These are phyloP conservation scores for Yarrowia hollandica DNA, from an alignment of 805 yeast species.

Conservation along the genomic window DNA sequence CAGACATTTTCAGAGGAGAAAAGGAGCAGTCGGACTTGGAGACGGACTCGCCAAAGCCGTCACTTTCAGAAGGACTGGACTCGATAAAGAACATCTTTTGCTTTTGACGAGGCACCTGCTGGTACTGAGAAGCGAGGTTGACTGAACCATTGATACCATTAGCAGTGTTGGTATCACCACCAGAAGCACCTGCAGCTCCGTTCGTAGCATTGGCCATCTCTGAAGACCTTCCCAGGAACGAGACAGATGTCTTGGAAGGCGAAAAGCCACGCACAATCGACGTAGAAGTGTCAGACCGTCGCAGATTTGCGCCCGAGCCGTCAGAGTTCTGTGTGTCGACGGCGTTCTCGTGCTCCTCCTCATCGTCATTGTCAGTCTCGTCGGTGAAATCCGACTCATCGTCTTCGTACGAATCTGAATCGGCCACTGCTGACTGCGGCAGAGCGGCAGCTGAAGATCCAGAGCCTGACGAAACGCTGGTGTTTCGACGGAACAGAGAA, in stretches of 20 bases:
- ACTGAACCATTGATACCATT: neutral
- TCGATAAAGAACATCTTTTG: conserved; percentile 45
- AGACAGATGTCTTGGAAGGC: conserved; percentile 42
- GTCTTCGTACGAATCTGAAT: conserved; percentile 11
- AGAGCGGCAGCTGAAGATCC: neutral
- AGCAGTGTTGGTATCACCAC: no score
- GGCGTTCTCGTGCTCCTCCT: conserved; percentile 1
- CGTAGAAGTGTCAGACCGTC: conserved; percentile 40
- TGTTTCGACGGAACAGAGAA: conserved; percentile 17
- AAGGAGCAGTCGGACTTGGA: conserved; percentile 12
- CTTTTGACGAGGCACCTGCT: conserved; percentile 34
- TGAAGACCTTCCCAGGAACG: conserved; percentile 22
- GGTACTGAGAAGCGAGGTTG: neutral
- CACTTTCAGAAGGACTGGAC: conserved; percentile 44
- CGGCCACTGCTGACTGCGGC: conserved; percentile 1
- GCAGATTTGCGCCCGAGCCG: neutral
- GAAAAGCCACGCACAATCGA: conserved; percentile 45
- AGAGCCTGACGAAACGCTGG: neutral
- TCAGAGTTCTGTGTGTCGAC: neutral
- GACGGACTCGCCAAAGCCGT: conserved; percentile 34
- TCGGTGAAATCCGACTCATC: conserved; percentile 23
- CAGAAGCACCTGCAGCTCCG: no score
- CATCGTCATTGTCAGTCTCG: conserved; percentile 19
- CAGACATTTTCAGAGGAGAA: conserved; percentile 1
- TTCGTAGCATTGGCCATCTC: neutral